Conservation (phyloP, 352 stramenopile species). For the Phytophthora nicotianae region DNA sequence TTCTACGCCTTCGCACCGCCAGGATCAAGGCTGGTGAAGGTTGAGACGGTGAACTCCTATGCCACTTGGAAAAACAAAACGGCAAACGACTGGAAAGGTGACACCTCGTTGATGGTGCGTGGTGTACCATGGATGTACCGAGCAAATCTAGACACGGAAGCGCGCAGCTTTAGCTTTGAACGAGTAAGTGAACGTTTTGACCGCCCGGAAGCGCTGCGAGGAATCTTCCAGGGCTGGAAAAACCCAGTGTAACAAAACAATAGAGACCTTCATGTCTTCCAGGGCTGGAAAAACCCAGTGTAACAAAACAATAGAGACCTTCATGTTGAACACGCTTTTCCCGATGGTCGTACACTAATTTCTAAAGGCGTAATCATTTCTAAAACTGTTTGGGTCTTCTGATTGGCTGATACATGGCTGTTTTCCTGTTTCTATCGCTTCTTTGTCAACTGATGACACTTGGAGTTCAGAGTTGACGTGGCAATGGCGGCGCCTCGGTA, state of each 20-base stretch:
- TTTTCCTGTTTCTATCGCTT: neutral
- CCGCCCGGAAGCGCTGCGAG: constrained; percentile 24
- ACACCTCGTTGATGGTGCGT: constrained; percentile 52
- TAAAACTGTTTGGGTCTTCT: constrained; percentile 1
- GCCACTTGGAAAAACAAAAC: constrained; percentile 72
- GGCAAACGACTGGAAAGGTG: constrained; percentile 65
- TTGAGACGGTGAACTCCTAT: constrained; percentile 64
- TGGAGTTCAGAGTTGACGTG: constrained; percentile 18
- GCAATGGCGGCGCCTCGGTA: constrained; percentile 31
- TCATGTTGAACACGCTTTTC: constrained; percentile 1
- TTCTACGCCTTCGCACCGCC: constrained; percentile 71
- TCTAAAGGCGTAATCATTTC: constrained; percentile 7
- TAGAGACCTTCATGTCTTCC: constrained; percentile 16
- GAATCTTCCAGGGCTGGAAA: constrained; percentile 41
- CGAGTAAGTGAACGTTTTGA: constrained; percentile 31
- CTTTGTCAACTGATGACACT: too few species aligned
- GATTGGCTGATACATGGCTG: neutral
- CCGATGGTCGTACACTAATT: constrained; percentile 2
- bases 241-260: constrained; percentile 15
- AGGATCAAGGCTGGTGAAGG: constrained; percentile 58
- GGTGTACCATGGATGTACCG: constrained; percentile 70
- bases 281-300: constrained; percentile 36
- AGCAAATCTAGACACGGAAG: constrained; percentile 37
- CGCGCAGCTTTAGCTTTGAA: constrained; percentile 26
- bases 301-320: constrained; percentile 6